These are phyloP conservation scores for Remersonia thermophila DNA, from an alignment of 2,329 filamentous ascomycete genomes.

Conservation along the genomic window DNA sequence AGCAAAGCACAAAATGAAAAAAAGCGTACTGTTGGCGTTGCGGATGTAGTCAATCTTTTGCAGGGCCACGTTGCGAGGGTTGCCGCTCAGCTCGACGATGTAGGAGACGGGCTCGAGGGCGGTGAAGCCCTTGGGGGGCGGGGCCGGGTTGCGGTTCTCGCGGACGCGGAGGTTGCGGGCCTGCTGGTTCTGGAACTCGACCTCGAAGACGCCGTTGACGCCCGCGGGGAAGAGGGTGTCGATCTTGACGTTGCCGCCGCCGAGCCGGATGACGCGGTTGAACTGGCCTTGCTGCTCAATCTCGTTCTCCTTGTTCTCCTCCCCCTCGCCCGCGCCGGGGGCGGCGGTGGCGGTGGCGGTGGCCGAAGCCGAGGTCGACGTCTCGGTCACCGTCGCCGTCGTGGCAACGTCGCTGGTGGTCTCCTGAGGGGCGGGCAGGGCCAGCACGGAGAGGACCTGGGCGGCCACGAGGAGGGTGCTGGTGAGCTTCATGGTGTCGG, in stretches of 20 bases:
- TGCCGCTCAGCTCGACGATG: constrained; percentile 23
- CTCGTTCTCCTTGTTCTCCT: constrained; percentile 19
- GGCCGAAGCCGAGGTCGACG: constrained; percentile 1
- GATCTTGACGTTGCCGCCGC: constrained; percentile 23
- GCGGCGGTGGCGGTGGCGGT: background rate
- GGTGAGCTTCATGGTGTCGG: constrained; percentile 14
- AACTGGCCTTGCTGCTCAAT: constrained; percentile 22
- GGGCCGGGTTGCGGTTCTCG: constrained; percentile 25
- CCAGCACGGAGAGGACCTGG: constrained; percentile 14
- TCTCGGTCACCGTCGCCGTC: constrained; percentile 1
- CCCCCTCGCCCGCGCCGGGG: constrained; percentile 5
- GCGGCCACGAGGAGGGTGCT: constrained; percentile 13
- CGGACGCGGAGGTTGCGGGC: constrained; percentile 25
- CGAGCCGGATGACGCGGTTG: constrained; percentile 19
- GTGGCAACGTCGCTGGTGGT: constrained; percentile 1
- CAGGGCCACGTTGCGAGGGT: constrained; percentile 22
- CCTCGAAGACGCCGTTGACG: constrained; percentile 25
- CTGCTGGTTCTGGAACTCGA: constrained; percentile 27
- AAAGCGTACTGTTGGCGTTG: constrained; percentile 24
- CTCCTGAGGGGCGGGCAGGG: constrained; percentile 8
- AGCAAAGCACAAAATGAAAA: no score
- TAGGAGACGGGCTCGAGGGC: constrained; percentile 27
- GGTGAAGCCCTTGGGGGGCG: constrained; percentile 25
- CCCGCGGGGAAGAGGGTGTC: constrained; percentile 24
- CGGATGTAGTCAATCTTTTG: constrained; percentile 30